phyloP scores from a whole-genome alignment of 2,329 filamentous ascomycete species.

The Venturia oleaginea region DNA sequence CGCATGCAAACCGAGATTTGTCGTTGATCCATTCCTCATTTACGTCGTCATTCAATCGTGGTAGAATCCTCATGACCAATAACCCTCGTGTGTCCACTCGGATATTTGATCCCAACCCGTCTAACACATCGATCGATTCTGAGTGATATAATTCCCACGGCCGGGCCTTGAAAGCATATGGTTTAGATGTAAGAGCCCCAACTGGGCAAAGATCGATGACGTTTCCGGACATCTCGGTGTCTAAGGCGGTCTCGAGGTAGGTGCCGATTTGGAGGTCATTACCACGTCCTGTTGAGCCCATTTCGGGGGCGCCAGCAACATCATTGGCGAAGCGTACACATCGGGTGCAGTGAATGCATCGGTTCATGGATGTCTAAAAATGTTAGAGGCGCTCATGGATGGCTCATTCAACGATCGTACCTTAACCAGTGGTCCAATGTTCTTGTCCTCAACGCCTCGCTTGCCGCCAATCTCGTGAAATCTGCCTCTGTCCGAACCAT shows the following conservation, averaged over 20 bases:
- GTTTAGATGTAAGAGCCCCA: constrained; percentile 91
- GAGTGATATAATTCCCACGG: constrained; percentile 97
- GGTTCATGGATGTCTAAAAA: constrained; percentile 85
- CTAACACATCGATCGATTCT: constrained; percentile 89
- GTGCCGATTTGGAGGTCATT: constrained; percentile 98
- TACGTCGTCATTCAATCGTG: constrained; percentile 90
- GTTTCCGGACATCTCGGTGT: constrained; percentile 92
- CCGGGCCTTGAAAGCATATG: constrained; percentile 91
- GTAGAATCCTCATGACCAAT: constrained; percentile 91
- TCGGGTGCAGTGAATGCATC: constrained; percentile 97
- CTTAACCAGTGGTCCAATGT: constrained; percentile 95
- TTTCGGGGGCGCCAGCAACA: constrained; percentile 86
- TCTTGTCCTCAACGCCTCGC: constrained; percentile 98
- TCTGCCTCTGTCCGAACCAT: constrained; percentile 87
- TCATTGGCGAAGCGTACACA: constrained; percentile 98
- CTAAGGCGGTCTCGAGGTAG: constrained; percentile 87
- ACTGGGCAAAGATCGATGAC: constrained; percentile 98
- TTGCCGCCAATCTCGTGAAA: constrained; percentile 96
- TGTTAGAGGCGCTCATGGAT: constrained; percentile 21
- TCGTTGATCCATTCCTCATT: constrained; percentile 99
- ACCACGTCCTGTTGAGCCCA: constrained; percentile 88
- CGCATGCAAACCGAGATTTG: constrained; percentile 92
- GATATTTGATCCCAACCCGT: constrained; percentile 89
- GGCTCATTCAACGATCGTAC: constrained; percentile 22
- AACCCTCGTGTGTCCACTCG: constrained; percentile 86